Evolutionary conservation across 176 grass and related monocot species (phyloP), one percentile per base, ranked within the genome.

Genomic region (Lolium rigidum): DNA sequence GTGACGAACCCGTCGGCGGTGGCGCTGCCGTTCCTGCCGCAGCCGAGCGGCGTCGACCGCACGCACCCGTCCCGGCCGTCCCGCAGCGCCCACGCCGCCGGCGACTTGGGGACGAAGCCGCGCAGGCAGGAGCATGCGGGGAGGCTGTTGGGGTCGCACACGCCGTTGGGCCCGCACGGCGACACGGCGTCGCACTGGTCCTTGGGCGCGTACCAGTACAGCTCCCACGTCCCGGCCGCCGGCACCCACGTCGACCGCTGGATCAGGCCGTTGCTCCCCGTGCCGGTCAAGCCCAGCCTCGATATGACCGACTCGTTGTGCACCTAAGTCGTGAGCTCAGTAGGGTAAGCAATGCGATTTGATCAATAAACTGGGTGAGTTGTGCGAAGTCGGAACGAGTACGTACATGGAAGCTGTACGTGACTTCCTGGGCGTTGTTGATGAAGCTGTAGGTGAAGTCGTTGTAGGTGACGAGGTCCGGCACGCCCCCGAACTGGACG

Each of bases 401-500:
- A 65, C 12, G 63, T 82, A 88, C 86, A 51, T 86, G 68, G 52
- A 86, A 94, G 62, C 86, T 90, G 65, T 95, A 95, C 0, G 75
- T 86, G 5, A 92, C 88, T 31, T 86, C 90, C 47, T 89, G 28
- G 3, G 50, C 61, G 66, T 74, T 84, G 67, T 90, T 90, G 17
- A 90, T 77, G 76, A 95, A 95, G 70, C 68, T 82, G 80, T 87
- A 95, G 47, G 11, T 75, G 82, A 90, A 89, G 47, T 51, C 52
- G 14, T 59, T 64, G 79, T 90, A 84, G 26, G 83, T 85, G 21
- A 72, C 73, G 56, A 86, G 90, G 77, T 92, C 86, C 0, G 83
- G 93, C 12, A 90, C 84, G 75, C 93, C 93, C 15, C 86, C 90
- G 88, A 95, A 95, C 82, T 90, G 83, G 49, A 88, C 50, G 20